Evolutionary conservation across 805 yeast species (phyloP).

Genomic region (Yamadazyma ubonensis): DNA sequence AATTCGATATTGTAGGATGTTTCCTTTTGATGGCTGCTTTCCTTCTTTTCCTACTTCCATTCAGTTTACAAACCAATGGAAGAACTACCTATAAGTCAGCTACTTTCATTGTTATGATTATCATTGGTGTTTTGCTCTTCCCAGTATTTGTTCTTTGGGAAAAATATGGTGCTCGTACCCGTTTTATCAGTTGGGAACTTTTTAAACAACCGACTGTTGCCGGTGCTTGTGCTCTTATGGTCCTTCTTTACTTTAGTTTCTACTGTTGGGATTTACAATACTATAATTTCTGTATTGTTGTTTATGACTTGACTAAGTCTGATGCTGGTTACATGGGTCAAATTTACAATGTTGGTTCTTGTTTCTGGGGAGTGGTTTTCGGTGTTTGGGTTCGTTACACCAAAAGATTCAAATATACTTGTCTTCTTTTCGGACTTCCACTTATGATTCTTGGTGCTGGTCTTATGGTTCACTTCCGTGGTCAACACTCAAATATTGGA

Average conservation of each 20-base stretch:
- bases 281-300: constrained; percentile 1
- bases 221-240: constrained; percentile 6
- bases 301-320: constrained; percentile 1
- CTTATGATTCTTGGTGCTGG: constrained; percentile 9
- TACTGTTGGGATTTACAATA: constrained; percentile 8
- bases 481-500: constrained; percentile 6
- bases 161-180: constrained; percentile 17
- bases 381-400: constrained; percentile 8
- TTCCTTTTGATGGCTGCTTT: constrained; percentile 39
- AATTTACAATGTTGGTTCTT: constrained; percentile 10
- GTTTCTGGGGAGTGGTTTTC: constrained; percentile 12
- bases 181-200: constrained; percentile 24
- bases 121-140: constrained; percentile 32
- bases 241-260: constrained; percentile 5
- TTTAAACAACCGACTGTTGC: constrained; percentile 23
- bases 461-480: constrained; percentile 11
- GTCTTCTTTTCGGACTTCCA: constrained; percentile 9
- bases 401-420: constrained; percentile 6
- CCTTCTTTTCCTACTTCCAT: constrained; percentile 38
- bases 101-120: constrained; percentile 44
- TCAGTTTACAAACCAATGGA: constrained; percentile 33
- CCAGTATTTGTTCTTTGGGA: constrained; percentile 17
- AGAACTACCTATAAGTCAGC: constrained; percentile 35
- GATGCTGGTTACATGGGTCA: constrained; percentile 10
- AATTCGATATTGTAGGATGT: constrained; percentile 40